These are phyloP conservation scores for Sporothrix curviconia DNA, from an alignment of 2,329 filamentous ascomycete species.

Conservation along the genomic window DNA sequence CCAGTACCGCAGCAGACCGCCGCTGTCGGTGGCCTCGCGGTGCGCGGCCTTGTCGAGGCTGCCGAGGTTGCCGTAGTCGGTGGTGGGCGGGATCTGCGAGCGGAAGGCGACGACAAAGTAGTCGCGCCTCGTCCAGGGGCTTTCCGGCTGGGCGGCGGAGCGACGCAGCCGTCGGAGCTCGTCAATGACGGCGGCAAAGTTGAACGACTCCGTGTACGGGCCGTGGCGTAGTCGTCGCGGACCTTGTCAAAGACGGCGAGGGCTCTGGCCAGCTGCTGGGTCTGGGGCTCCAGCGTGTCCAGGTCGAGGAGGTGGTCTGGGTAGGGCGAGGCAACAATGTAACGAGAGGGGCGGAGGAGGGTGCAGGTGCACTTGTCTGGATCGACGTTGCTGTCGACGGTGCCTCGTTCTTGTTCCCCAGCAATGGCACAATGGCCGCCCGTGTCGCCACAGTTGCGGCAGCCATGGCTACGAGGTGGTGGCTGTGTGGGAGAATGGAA, in stretches of 20 bases:
- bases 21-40: conserved; percentile 68
- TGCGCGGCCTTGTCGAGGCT: conserved; percentile 73
- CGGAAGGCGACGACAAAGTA: conserved; percentile 87
- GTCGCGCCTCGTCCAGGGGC: conserved; percentile 50
- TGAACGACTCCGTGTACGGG: conserved; percentile 69
- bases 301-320: conserved; percentile 67
- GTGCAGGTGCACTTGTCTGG: not conserved
- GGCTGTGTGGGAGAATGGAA: not conserved
- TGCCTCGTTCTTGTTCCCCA: not conserved
- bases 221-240: conserved; percentile 67
- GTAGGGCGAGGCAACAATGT: conserved; percentile 70
- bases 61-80: conserved; percentile 62
- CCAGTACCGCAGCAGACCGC: conserved; percentile 86
- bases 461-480: not conserved
- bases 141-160: conserved; percentile 29
- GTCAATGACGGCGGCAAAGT: conserved; percentile 61
- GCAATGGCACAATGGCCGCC: not conserved
- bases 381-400: not conserved
- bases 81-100: conserved; percentile 61
- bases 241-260: conserved; percentile 57
- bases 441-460: not conserved
- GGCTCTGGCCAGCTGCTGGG: conserved; percentile 64
- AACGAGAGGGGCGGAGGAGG: conserved; percentile 17
- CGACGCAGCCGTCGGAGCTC: conserved; percentile 47
- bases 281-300: conserved; percentile 55